Conservation (phyloP, 805 yeast species). For the Ogataea methylovora region DNA sequence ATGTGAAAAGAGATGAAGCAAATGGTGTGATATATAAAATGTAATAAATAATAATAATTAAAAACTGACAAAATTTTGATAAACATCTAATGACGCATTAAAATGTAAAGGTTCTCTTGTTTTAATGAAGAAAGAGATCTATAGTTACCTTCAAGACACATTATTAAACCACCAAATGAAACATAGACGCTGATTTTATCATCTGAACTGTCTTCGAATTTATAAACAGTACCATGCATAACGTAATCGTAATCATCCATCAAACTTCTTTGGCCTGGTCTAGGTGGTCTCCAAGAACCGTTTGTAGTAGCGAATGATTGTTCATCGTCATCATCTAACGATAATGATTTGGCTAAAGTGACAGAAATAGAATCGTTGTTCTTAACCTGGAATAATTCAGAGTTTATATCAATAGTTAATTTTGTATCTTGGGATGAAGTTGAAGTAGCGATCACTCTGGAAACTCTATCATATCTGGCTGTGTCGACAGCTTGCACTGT, state of each 20-base stretch:
- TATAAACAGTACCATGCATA: constrained; percentile 96
- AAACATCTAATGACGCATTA: constrained; percentile 54
- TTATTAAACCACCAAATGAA: constrained; percentile 90
- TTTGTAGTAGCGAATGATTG: constrained; percentile 36
- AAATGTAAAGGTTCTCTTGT: constrained; percentile 87
- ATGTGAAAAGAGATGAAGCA: too few species aligned
- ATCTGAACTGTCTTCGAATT: constrained; percentile 76
- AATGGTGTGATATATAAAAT: too few species aligned
- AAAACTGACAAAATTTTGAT: too few species aligned
- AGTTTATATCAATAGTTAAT: constrained; percentile 82
- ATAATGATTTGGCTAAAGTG: constrained; percentile 73
- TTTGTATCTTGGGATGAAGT: constrained; percentile 74
- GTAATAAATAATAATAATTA: too few species aligned
- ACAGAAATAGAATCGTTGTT: constrained; percentile 74
- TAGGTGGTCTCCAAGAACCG: constrained; percentile 80
- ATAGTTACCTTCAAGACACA: constrained; percentile 93
- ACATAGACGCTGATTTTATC: constrained; percentile 81
- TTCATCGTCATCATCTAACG: constrained; percentile 44
- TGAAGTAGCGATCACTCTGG: constrained; percentile 83
- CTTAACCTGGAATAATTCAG: constrained; percentile 83
- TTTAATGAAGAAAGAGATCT: constrained; percentile 81
- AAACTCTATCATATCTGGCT: constrained; percentile 87
- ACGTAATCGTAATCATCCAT: constrained; percentile 98
- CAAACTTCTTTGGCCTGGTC: constrained; percentile 71
- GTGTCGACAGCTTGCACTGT: constrained; percentile 75